These are phyloP conservation scores for Suillus subalutaceus DNA, from an alignment of 768 basidiomycete genomes.

Conservation along the genomic window DNA sequence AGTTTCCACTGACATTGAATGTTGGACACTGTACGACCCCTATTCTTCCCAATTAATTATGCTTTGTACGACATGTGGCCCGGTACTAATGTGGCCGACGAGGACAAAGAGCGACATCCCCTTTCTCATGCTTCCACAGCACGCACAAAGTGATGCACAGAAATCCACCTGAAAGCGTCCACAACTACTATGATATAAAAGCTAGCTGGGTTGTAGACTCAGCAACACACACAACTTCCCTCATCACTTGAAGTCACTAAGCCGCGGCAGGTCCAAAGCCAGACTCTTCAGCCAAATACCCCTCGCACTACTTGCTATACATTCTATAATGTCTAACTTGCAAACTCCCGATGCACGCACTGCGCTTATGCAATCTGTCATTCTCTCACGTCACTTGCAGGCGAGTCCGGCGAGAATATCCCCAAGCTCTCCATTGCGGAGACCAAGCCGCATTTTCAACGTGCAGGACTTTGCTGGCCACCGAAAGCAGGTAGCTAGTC, in stretches of 20 bases:
- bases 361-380: slow-evolving; percentile 33
- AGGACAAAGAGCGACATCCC: slow-evolving; percentile 18
- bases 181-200: slow-evolving; percentile 26
- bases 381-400: slow-evolving; percentile 27
- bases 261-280: slow-evolving; percentile 18
- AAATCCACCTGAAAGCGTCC: slow-evolving; percentile 20
- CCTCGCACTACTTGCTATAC: slow-evolving; percentile 7
- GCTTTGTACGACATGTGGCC: slow-evolving; percentile 6
- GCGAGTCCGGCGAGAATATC: slow-evolving; percentile 15
- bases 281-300: not conserved
- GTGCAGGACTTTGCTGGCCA: not conserved
- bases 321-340: slow-evolving; percentile 19
- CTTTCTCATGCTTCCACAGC: slow-evolving; percentile 21
- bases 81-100: not conserved
- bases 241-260: slow-evolving; percentile 2
- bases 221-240: not conserved
- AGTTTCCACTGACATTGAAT: not conserved
- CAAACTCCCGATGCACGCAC: slow-evolving; percentile 39
- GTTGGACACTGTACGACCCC: not conserved
- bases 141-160: slow-evolving; percentile 6
- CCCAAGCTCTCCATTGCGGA: slow-evolving; percentile 8
- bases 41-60: not conserved
- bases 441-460: slow-evolving; percentile 13
- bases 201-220: slow-evolving; percentile 5
- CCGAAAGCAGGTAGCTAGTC: not conserved